Conservation (phyloP, 306 rosid species). For the Senna tora region DNA sequence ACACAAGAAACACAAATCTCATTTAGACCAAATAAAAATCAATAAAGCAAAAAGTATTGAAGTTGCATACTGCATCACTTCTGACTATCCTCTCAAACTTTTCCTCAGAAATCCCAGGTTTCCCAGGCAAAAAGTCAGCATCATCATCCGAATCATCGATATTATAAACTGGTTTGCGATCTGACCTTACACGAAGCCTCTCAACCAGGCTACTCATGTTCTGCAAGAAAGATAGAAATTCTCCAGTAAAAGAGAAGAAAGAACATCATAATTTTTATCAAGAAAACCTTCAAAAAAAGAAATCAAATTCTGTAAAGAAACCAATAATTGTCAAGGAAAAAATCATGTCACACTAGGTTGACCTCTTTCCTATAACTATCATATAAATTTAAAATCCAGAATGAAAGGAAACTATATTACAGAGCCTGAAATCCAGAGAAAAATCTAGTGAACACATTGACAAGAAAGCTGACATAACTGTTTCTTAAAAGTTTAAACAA, state of each 20-base stretch:
- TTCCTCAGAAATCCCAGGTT: slow-evolving; percentile 59
- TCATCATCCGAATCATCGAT: slow-evolving; percentile 95
- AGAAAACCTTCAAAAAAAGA: slow-evolving; percentile 5
- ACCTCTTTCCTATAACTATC: slow-evolving; percentile 10
- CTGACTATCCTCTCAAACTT: slow-evolving; percentile 77
- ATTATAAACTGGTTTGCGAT: slow-evolving; percentile 85
- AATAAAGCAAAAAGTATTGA: slow-evolving; percentile 24
- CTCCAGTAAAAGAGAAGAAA: slow-evolving; percentile 35
- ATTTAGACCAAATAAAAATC: slow-evolving; percentile 18
- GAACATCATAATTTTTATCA: slow-evolving; percentile 23
- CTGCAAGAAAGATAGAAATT: slow-evolving; percentile 39
- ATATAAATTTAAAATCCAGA: slow-evolving; percentile 11
- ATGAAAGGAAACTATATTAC: slow-evolving; percentile 13
- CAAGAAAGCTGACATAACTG: background rate
- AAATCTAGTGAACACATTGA: background rate
- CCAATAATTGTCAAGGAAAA: slow-evolving; percentile 13
- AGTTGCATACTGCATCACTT: slow-evolving; percentile 70
- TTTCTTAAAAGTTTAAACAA: background rate
- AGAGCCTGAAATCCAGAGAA: background rate
- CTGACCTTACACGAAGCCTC: slow-evolving; percentile 97
- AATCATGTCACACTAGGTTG: slow-evolving; percentile 17
- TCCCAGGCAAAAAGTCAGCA: slow-evolving; percentile 66
- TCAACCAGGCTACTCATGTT: slow-evolving; percentile 98
- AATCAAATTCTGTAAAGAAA: slow-evolving; percentile 17
- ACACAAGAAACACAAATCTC: slow-evolving; percentile 20